A percentile compares a stretch with the other conserved stretches of the same genome.
phyloP scores from a whole-genome alignment of 495 filamentous ascomycete genomes.

The Penicillium crystallinum region DNA sequence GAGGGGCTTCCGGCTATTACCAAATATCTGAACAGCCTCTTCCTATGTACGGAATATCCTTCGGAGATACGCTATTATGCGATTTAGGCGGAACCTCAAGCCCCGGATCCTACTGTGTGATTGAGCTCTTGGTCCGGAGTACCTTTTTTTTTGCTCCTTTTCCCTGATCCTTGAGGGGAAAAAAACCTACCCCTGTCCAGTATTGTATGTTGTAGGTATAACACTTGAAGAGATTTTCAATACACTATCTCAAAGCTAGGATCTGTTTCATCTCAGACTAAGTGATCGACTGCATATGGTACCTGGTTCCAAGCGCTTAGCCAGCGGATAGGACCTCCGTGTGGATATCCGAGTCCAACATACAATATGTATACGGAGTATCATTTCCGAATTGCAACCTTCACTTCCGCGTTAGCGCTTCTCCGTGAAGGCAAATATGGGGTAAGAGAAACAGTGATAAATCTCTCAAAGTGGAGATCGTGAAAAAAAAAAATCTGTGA shows the following conservation, averaged over 20 bases:
- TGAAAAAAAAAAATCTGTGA: background rate
- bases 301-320: background rate
- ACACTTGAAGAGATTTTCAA: background rate
- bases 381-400: background rate
- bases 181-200: no score
- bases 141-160: background rate
- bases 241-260: background rate
- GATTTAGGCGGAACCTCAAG: no score
- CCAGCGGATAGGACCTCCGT: background rate
- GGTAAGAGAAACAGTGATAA: constrained; percentile 11
- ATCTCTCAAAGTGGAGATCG: constrained; percentile 10
- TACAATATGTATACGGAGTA: no score
- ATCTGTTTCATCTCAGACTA: background rate
- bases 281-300: constrained; percentile 6
- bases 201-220: no score
- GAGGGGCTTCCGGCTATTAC: no score
- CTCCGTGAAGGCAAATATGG: constrained; percentile 11
- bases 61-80: background rate
- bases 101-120: background rate
- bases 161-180: no score
- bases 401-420: background rate
- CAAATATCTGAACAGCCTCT: no score
- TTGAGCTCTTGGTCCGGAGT: background rate
- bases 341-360: background rate
- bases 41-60: no score